A percentile compares a stretch with the other conserved stretches of the same genome.
Conservation (phyloP, 2,329 filamentous ascomycete genomes). For the Teratosphaeria epicoccoides region DNA sequence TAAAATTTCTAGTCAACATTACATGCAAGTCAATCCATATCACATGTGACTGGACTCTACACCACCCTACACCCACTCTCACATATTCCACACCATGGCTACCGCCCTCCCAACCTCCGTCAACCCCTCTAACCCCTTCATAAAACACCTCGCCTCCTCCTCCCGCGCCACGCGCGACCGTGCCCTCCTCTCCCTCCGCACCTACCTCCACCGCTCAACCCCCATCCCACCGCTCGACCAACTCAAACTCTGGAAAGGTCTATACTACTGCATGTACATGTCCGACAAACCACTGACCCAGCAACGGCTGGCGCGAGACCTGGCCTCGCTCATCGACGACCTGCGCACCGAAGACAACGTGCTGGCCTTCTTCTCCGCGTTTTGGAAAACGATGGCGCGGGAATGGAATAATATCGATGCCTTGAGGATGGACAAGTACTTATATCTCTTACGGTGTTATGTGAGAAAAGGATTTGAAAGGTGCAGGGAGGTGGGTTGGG, state of each 20-base stretch:
- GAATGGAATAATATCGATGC: slow-evolving; percentile 44
- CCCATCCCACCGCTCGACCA: slow-evolving; percentile 58
- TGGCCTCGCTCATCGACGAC: slow-evolving; percentile 57
- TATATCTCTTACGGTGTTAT: slow-evolving; percentile 71
- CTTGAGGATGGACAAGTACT: slow-evolving; percentile 73
- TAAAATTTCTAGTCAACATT: slow-evolving; percentile 7
- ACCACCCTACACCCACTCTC: not conserved
- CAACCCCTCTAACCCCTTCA: slow-evolving; percentile 47
- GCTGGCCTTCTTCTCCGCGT: slow-evolving; percentile 37
- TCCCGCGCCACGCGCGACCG: slow-evolving; percentile 19
- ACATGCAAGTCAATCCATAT: too few relatives aligned
- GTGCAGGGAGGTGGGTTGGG: slow-evolving; percentile 32
- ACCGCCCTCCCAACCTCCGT: slow-evolving; percentile 5
- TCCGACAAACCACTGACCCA: slow-evolving; percentile 81
- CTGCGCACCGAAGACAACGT: slow-evolving; percentile 38
- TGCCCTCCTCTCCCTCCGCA: slow-evolving; percentile 62
- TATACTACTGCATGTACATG: slow-evolving; percentile 87
- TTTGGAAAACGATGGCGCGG: slow-evolving; percentile 42
- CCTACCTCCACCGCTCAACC: slow-evolving; percentile 57
- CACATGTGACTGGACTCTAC: not conserved
- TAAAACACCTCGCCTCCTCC: slow-evolving; percentile 73
- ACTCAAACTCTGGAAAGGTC: slow-evolving; percentile 85
- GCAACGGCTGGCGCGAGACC: slow-evolving; percentile 67
- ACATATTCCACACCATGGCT: slow-evolving; percentile 4
- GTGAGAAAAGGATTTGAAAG: slow-evolving; percentile 57